Percentiles rank a stretch among this genome's conserved stretches.
Conservation (phyloP, 2,329 filamentous ascomycete genomes). For the Diaporthe sp. region DNA sequence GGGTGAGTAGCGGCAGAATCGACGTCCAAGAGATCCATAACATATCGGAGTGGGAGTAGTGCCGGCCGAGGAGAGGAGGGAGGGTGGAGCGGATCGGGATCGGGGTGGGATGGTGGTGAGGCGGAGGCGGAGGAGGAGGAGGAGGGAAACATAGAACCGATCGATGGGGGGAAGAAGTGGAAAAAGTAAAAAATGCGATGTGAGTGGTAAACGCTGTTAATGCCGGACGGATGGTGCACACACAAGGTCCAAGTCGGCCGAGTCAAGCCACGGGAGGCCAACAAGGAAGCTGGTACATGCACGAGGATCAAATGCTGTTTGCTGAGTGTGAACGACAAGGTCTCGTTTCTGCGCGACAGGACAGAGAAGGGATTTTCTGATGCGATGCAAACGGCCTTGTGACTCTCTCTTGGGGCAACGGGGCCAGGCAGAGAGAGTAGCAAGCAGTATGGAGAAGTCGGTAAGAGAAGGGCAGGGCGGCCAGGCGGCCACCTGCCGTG, state of each 20-base stretch:
- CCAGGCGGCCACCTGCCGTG: conserved; percentile 5
- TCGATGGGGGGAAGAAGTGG: background rate
- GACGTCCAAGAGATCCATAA: conserved; percentile 61
- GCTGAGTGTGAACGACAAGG: background rate
- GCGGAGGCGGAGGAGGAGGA: conserved; percentile 27
- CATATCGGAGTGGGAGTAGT: conserved; percentile 53
- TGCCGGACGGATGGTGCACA: conserved; percentile 11
- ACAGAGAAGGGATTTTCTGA: conserved; percentile 16
- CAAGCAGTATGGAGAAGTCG: conserved; percentile 27
- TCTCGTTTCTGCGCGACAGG: conserved; percentile 11
- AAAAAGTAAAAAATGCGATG: conserved; percentile 32
- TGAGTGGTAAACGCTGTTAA: conserved; percentile 9
- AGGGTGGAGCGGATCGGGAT: conserved; percentile 34
- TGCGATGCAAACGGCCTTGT: conserved; percentile 19
- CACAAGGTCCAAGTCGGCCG: conserved; percentile 16
- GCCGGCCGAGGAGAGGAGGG: conserved; percentile 41
- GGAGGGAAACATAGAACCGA: conserved; percentile 26
- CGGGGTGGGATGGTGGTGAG: conserved; percentile 35
- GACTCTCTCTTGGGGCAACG: conserved; percentile 9
- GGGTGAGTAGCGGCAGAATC: conserved; percentile 55
- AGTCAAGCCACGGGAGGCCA: conserved; percentile 10
- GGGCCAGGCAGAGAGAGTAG: too few relatives aligned
- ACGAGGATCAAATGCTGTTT: background rate
- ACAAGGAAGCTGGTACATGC: conserved; percentile 20
- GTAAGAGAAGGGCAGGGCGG: conserved; percentile 15